phyloP scores from a whole-genome alignment of 31 red algal species.

The Asparagopsis taxiformis region DNA sequence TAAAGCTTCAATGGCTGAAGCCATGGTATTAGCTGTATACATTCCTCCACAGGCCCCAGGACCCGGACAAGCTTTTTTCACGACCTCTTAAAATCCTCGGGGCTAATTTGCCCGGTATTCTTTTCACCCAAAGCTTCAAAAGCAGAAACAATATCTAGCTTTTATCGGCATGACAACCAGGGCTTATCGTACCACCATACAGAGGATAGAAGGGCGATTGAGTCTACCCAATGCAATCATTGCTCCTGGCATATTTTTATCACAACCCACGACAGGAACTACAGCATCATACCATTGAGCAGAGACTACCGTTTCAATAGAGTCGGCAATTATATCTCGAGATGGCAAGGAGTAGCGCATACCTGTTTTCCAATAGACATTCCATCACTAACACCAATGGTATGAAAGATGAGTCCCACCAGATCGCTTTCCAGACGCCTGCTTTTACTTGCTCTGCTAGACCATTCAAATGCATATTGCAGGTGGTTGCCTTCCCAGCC shows the following conservation, averaged over 20 bases:
- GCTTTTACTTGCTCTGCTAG: background rate
- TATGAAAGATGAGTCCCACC: conserved; percentile 26
- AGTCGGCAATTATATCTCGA: conserved; percentile 66
- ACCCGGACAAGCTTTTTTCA: conserved; percentile 43
- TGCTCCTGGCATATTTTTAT: conserved; percentile 56
- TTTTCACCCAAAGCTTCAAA: background rate
- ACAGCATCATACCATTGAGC: conserved; percentile 43
- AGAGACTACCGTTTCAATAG: conserved; percentile 30
- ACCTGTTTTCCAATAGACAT: conserved; percentile 57
- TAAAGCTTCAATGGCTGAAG: conserved; percentile 35
- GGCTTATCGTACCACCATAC: conserved; percentile 58
- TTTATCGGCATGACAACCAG: conserved; percentile 16
- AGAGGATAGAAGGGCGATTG: conserved; percentile 36
- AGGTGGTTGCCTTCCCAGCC: conserved; percentile 3
- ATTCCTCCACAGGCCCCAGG: conserved; percentile 49
- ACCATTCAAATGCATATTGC: background rate
- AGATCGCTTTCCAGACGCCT: conserved; percentile 2
- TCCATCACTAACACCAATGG: conserved; percentile 45
- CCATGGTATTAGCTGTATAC: conserved; percentile 74
- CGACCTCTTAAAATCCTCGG: conserved; percentile 24
- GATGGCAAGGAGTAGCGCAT: conserved; percentile 56
- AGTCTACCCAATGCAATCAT: conserved; percentile 40
- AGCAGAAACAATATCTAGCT: background rate
- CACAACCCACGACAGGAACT: conserved; percentile 52
- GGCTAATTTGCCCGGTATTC: conserved; percentile 8